phyloP scores from a whole-genome alignment of 202 grass and related monocot genomes.

The Saccharum hybrid region DNA sequence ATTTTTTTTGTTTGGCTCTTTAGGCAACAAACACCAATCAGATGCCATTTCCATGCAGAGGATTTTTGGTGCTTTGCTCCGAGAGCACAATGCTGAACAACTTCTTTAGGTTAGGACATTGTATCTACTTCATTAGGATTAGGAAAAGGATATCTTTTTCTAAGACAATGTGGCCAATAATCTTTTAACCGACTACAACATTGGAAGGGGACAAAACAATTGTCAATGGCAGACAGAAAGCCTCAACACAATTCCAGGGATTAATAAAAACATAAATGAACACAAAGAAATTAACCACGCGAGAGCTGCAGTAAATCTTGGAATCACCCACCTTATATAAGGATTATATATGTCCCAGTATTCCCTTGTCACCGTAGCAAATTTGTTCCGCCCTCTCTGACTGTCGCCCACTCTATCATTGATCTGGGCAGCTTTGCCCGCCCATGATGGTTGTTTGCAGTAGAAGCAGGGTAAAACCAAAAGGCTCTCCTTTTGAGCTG shows the following conservation, averaged over 20 bases:
- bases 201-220: not conserved
- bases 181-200: not conserved
- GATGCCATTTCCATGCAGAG: not conserved
- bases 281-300: not conserved
- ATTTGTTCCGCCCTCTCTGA: not conserved
- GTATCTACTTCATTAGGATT: not conserved
- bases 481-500: constrained; percentile 41
- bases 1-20: not conserved
- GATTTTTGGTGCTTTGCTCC: not conserved
- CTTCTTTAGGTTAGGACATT: not conserved
- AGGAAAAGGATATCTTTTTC: not conserved
- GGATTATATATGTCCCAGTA: not conserved
- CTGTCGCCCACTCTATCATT: constrained; percentile 31
- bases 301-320: constrained; percentile 14
- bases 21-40: not conserved
- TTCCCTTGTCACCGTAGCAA: constrained; percentile 26
- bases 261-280: not conserved
- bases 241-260: not conserved
- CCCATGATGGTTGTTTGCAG: constrained; percentile 45
- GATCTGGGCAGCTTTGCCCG: constrained; percentile 43
- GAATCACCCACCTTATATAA: constrained; percentile 40
- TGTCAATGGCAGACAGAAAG: not conserved
- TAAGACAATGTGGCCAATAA: not conserved
- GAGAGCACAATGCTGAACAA: not conserved
- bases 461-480: constrained; percentile 49